Conservation (phyloP, 2,329 filamentous ascomycete species). For the Thermothelomyces thermophilus region DNA sequence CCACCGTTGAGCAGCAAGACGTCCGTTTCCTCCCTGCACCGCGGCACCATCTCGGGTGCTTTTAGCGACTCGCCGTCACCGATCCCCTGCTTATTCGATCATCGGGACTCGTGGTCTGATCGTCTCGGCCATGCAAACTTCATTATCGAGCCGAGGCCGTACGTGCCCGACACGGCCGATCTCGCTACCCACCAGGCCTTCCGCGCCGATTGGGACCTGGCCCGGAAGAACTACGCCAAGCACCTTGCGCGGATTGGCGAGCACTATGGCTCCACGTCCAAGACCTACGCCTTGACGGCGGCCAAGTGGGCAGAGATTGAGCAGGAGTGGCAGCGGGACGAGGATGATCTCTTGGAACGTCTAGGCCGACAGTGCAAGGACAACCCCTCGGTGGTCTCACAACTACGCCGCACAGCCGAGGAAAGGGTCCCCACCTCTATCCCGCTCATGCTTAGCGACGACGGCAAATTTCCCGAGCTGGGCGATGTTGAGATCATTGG, state of each 20-base stretch:
- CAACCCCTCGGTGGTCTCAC: constrained; percentile 14
- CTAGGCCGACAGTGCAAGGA: constrained; percentile 35
- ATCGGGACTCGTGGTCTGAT: constrained; percentile 75
- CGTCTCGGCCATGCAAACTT: constrained; percentile 91
- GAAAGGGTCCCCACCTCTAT: constrained; percentile 57
- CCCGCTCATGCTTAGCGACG: constrained; percentile 61
- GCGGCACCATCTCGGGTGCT: constrained; percentile 40
- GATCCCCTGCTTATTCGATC: constrained; percentile 59
- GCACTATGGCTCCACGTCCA: constrained; percentile 85
- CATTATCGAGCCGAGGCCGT: constrained; percentile 76
- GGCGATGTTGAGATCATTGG: constrained; percentile 92
- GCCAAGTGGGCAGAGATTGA: constrained; percentile 84
- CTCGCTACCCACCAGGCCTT: constrained; percentile 54
- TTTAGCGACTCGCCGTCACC: constrained; percentile 43
- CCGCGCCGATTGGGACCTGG: constrained; percentile 73
- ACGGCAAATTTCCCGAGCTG: constrained; percentile 80
- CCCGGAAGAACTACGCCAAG: constrained; percentile 80
- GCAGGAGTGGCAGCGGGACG: constrained; percentile 61
- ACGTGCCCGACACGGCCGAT: constrained; percentile 58
- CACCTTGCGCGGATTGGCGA: constrained; percentile 83
- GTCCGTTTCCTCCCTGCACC: constrained; percentile 67
- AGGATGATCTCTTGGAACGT: constrained; percentile 57
- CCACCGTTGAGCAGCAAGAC: constrained; percentile 72
- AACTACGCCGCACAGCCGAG: constrained; percentile 38
- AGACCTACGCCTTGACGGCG: constrained; percentile 78